Conservation (phyloP, 2,329 filamentous ascomycete genomes). For the Aureobasidium zeae region DNA sequence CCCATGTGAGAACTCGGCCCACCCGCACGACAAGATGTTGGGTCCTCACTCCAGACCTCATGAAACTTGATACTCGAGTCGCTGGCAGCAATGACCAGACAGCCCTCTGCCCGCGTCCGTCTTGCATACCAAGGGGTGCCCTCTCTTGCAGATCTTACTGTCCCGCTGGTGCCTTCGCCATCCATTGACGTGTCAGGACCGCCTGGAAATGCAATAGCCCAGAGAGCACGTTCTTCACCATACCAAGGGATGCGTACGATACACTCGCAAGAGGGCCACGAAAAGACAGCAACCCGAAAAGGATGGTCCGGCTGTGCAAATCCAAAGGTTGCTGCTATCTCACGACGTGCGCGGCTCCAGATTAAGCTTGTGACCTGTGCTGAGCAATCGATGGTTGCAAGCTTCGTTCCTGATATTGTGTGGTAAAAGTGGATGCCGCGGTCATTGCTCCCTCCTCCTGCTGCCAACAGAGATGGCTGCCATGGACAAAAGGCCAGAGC, state of each 20-base stretch:
- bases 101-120: constrained; percentile 60
- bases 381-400: constrained; percentile 85
- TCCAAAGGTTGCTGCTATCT: constrained; percentile 89
- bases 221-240: constrained; percentile 68
- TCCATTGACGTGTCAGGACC: constrained; percentile 39
- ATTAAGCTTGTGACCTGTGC: constrained; percentile 89
- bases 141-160: constrained; percentile 14
- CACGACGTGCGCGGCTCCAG: constrained; percentile 75
- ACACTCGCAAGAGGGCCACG: constrained; percentile 84
- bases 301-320: constrained; percentile 86
- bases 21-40: constrained; percentile 16
- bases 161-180: constrained; percentile 16
- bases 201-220: constrained; percentile 76
- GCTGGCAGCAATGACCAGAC: constrained; percentile 83
- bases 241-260: constrained; percentile 80
- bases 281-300: constrained; percentile 82
- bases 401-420: constrained; percentile 66
- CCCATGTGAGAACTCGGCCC: constrained; percentile 21
- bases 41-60: constrained; percentile 61
- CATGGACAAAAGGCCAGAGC: constrained; percentile 95
- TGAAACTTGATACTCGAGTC: constrained; percentile 93
- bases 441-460: constrained; percentile 88
- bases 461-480: constrained; percentile 78
- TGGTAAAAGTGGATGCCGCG: constrained; percentile 96
- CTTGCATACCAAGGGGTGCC: constrained; percentile 45